Conservation (phyloP, 371 early-diverging fungal genomes). For the Mucor racemosus region DNA sequence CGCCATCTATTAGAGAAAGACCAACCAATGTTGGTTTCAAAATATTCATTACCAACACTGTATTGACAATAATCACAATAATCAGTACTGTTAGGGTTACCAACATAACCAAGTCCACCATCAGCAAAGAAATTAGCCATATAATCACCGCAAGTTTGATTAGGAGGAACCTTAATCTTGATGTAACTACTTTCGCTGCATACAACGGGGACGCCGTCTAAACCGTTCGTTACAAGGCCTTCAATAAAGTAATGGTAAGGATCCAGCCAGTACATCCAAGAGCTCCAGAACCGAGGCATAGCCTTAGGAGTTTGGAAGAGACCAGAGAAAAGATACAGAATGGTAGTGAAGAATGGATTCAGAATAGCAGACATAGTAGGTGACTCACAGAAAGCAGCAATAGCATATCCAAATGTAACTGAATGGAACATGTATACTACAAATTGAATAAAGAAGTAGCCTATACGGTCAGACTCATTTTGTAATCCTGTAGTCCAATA, state of each 20-base stretch:
- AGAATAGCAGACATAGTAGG: constrained; percentile 62
- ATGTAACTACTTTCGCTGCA: constrained; percentile 60
- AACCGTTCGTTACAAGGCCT: constrained; percentile 72
- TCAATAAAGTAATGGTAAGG: constrained; percentile 77
- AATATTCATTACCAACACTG: constrained; percentile 64
- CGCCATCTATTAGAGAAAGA: constrained; percentile 70
- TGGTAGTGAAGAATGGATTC: constrained; percentile 64
- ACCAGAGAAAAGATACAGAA: constrained; percentile 67
- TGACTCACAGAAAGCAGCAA: constrained; percentile 65
- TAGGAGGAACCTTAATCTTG: constrained; percentile 58
- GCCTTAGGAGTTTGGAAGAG: constrained; percentile 56
- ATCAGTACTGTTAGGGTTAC: constrained; percentile 52
- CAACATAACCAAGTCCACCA: constrained; percentile 64
- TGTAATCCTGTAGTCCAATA: constrained; percentile 71
- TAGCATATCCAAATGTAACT: constrained; percentile 63
- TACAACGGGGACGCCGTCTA: constrained; percentile 55
- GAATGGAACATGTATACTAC: constrained; percentile 61
- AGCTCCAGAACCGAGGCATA: constrained; percentile 73
- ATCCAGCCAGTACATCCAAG: constrained; percentile 74
- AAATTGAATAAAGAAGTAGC: constrained; percentile 61
- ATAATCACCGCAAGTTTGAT: constrained; percentile 67
- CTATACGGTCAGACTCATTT: constrained; percentile 40
- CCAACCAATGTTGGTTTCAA: constrained; percentile 57
- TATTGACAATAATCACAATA: constrained; percentile 73
- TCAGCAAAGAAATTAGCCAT: constrained; percentile 55